Percentiles rank a stretch among this genome's conserved stretches.
Evolutionary conservation across 352 stramenopile species (phyloP).

Genomic region (Phytophthora aleatoria): DNA sequence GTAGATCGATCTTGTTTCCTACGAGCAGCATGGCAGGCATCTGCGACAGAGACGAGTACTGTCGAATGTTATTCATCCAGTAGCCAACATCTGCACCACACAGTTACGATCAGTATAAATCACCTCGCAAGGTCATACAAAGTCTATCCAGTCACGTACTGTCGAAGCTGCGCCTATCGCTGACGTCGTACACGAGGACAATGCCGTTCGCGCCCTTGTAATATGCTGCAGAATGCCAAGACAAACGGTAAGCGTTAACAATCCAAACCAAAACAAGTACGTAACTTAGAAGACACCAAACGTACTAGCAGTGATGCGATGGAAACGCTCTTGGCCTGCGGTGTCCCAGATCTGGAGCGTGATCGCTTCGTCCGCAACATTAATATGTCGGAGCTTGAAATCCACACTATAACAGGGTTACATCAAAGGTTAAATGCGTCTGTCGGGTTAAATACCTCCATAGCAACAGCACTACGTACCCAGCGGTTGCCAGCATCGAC

Average conservation of each 20-base stretch:
- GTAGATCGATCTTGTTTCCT: conserved; percentile 93
- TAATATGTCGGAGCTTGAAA: conserved; percentile 92
- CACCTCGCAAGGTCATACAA: conserved; percentile 1
- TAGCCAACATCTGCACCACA: conserved; percentile 87
- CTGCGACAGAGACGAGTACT: conserved; percentile 80
- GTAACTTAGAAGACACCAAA: conserved; percentile 12
- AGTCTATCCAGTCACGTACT: conserved; percentile 58
- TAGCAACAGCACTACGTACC: conserved; percentile 52
- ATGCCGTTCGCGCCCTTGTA: conserved; percentile 95
- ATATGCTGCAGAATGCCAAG: conserved; percentile 69
- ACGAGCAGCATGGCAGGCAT: conserved; percentile 86
- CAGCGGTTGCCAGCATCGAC: conserved; percentile 90
- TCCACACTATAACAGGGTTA: conserved; percentile 70
- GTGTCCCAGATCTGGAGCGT: conserved; percentile 96
- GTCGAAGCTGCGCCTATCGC: conserved; percentile 91
- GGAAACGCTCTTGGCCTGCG: conserved; percentile 93
- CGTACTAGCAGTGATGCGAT: conserved; percentile 93
- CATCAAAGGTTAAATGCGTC: conserved; percentile 4
- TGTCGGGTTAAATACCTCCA: neutral
- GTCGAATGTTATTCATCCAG: conserved; percentile 96
- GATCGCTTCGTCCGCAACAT: conserved; percentile 82
- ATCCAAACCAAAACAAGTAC: neutral
- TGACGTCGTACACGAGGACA: conserved; percentile 94
- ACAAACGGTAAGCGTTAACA: conserved; percentile 20
- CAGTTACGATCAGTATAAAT: conserved; percentile 19